Base-by-base conservation (phyloP, 495 filamentous ascomycete genomes). In the Hypoxylon lienhwacheense region DNA sequence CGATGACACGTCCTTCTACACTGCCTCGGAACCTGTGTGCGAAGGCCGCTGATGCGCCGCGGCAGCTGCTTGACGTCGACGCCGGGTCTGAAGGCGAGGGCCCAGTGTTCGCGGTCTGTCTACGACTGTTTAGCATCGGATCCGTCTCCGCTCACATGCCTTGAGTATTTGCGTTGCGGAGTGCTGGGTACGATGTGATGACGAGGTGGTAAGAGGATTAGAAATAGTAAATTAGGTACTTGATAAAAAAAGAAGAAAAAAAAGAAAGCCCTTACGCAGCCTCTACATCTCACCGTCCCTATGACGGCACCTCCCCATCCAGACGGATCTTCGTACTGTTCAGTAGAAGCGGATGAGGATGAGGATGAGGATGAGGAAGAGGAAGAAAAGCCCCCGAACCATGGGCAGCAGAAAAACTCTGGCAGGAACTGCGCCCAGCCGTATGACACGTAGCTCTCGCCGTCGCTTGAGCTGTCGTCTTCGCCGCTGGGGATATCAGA, bases 1-100 rank as follows among this genome's bases (percentile, higher is more conserved):
- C 11, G 42, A 3, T 40, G 45, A 22, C 25, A 45, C 1, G 11
- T 47, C 16, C 31, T 16, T 34, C 12, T 21, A 19, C 57, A 61
- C 14, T 28, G 45, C 6, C 26, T 37, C 8, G 57, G 51, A 11
- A 55, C 33, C n/a, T 21, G 40, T 8, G 51, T 55, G 15, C 57
- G 45, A 36, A 51, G 42, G 26, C 57, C 57, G 6, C 25, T 24
- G 17, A 61, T 26, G 15, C 47, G 40, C n/a, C 33, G 40, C 14
- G 57, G 57, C 10, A 61, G 35, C 8, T 52, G 45, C 6, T 46
- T 29, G 5, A 44, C 15, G 24, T 63, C 59, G 50, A 59, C 12
- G 5, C 22, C 51, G 2, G 46, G 8, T 8, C 50, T 19, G 22
- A 66, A 56, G 17, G 43, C 47, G 0, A 66, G 47, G 8, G 59